Conservation (phyloP, 164 flowering plant species). For the Nymphaea colorata region DNA sequence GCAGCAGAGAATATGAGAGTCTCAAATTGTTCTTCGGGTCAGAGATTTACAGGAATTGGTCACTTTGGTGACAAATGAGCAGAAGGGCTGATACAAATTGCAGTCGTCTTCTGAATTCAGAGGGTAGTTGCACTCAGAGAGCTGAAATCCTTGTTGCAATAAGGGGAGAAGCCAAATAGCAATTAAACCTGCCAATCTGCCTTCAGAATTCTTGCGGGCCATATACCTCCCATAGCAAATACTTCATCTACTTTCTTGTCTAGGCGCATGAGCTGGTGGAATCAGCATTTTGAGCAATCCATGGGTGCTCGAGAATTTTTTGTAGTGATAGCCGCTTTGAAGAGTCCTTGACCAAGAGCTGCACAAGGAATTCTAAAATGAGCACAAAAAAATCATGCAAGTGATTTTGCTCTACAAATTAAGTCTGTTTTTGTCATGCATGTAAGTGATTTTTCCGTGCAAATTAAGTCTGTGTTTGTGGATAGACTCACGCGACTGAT, state of each 20-base stretch:
- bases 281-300: slow-evolving; percentile 65
- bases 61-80: too few relatives aligned
- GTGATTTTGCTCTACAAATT: too few relatives aligned
- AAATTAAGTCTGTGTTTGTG: neutral
- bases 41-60: too few relatives aligned
- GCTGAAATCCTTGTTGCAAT: too few relatives aligned
- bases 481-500: slow-evolving; percentile 38
- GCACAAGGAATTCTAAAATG: slow-evolving; percentile 12
- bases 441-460: neutral
- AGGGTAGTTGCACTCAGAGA: too few relatives aligned
- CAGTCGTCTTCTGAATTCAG: too few relatives aligned
- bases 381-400: neutral
- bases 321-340: slow-evolving; percentile 70
- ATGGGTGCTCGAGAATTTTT: slow-evolving; percentile 82
- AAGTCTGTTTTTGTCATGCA: neutral
- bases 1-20: too few relatives aligned
- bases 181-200: neutral
- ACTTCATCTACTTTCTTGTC: too few relatives aligned
- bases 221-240: too few relatives aligned
- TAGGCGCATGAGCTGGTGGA: slow-evolving; percentile 26
- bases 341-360: slow-evolving; percentile 86
- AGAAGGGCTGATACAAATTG: too few relatives aligned
- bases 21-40: too few relatives aligned
- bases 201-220: neutral
- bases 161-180: neutral